Base-by-base conservation (phyloP, 2,329 filamentous ascomycete species). In the Sarocladiaceae sp. region DNA sequence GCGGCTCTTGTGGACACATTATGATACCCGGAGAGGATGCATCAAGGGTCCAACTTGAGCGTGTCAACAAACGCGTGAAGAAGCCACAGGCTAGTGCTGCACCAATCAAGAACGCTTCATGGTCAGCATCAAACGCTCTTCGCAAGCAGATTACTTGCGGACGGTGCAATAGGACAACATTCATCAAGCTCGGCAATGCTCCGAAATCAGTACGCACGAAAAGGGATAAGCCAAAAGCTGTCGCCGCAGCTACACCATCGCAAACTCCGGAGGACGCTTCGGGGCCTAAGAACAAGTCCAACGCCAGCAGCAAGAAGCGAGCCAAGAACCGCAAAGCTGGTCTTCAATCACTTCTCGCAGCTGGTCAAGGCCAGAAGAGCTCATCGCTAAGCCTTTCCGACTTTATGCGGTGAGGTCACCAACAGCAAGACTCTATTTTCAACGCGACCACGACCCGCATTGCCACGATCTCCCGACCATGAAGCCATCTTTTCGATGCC, bases 291-390 rank as follows among this genome's bases (percentile, higher is more conserved):
- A 59, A 54, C 15, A 71, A 74, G 2, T 69, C 76, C 29, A 83
- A 80, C 61, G 76, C 79, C 7, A 81, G 69, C 66, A 85, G 80
- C 68, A 85, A 82, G 67, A 86, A 85, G 68, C 74, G 83, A 48
- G 80, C 83, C 28, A 87, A 83, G 68, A 79, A 71, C 55, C 74
- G 83, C 54, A 88, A 86, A 65, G 79, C 81, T 29, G 83, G 82
- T 1, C 70, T 88, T n/a, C 80, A 86, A 62, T 82, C 83, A 49
- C 64, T 88, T 36, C 70, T 88, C n/a, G 75, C 69, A 4, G 64
- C 76, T 46, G 79, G 81, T 57, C 72, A 71, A 46, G 70, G 68
- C 60, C 72, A 73, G 50, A 73, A 71, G 59, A 60, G 69, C 4
- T 60, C 71, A 12, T 70, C 62, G 36, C 64, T 83, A 26, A 81